A percentile compares a stretch with the other conserved stretches of the same genome.
Conservation (phyloP, 805 yeast genomes). For the Saturnispora sekii region DNA sequence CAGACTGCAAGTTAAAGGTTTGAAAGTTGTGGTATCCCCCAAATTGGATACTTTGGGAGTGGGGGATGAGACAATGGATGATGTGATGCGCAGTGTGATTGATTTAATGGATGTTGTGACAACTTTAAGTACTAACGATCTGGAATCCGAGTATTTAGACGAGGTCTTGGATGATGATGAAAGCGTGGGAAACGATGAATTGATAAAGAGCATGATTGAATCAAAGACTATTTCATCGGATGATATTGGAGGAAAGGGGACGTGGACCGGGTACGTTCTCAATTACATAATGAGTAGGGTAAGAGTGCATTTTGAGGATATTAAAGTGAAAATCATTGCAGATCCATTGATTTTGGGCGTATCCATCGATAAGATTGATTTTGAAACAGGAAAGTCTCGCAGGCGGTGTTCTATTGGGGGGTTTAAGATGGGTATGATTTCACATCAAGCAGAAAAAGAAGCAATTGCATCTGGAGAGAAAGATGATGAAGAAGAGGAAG, state of each 20-base stretch:
- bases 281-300: slow-evolving; percentile 59
- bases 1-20: slow-evolving; percentile 1
- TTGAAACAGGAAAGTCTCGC: slow-evolving; percentile 36
- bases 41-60: slow-evolving; percentile 4
- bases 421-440: slow-evolving; percentile 30
- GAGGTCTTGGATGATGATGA: slow-evolving; percentile 25
- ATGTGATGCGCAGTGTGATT: slow-evolving; percentile 54
- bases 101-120: slow-evolving; percentile 32
- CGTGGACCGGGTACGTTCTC: slow-evolving; percentile 38
- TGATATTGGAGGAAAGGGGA: slow-evolving; percentile 7
- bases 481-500: slow-evolving; percentile 11
- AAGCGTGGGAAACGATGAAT: slow-evolving; percentile 8
- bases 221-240: slow-evolving; percentile 2
- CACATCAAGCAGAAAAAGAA: slow-evolving; percentile 30
- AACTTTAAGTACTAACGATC: slow-evolving; percentile 9
- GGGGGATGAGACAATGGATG: slow-evolving; percentile 43
- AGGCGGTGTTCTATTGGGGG: slow-evolving; percentile 34
- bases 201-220: slow-evolving; percentile 1
- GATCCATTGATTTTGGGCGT: slow-evolving; percentile 32
- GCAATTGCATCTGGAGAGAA: slow-evolving; percentile 8
- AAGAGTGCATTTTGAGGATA: slow-evolving; percentile 37
- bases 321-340: slow-evolving; percentile 39
- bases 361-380: slow-evolving; percentile 25
- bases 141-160: background rate
- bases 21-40: slow-evolving; percentile 8